Evolutionary conservation across 2,329 filamentous ascomycete species (phyloP).

Genomic region (Trichoderma sp.): DNA sequence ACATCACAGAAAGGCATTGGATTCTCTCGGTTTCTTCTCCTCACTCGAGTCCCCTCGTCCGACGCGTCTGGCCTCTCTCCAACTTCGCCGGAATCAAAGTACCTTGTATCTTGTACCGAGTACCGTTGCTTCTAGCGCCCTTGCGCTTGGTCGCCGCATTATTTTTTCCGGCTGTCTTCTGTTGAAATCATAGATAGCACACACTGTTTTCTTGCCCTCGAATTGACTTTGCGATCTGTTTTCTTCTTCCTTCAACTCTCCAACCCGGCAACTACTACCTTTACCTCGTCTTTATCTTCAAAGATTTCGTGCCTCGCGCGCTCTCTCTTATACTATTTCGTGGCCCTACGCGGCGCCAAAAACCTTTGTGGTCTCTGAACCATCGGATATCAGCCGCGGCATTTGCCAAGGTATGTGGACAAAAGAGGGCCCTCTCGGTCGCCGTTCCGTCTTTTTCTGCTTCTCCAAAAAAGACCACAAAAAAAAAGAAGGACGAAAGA

Average conservation of each 20-base stretch:
- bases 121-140: slow-evolving; percentile 17
- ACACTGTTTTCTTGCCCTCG: not conserved
- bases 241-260: not conserved
- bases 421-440: slow-evolving; percentile 16
- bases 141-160: slow-evolving; percentile 24
- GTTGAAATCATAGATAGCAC: not conserved
- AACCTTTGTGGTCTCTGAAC: not conserved
- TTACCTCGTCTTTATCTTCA: not conserved
- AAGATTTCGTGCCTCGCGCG: not conserved
- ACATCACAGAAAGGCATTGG: slow-evolving; percentile 16
- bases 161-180: not conserved
- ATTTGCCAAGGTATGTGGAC: slow-evolving; percentile 6
- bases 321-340: too few species aligned
- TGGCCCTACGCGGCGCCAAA: not conserved
- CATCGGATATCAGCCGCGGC: not conserved
- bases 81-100: not conserved
- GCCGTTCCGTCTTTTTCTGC: not conserved
- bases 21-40: slow-evolving; percentile 21
- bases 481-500: not conserved
- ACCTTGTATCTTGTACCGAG: not conserved
- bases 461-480: slow-evolving; percentile 16
- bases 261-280: not conserved
- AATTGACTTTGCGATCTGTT: not conserved
- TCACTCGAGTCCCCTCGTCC: not conserved
- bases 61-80: not conserved